Evolutionary conservation across 1,139 yeast genomes (phyloP).

Genomic region (Zygosaccharomyces pseudobailii): DNA sequence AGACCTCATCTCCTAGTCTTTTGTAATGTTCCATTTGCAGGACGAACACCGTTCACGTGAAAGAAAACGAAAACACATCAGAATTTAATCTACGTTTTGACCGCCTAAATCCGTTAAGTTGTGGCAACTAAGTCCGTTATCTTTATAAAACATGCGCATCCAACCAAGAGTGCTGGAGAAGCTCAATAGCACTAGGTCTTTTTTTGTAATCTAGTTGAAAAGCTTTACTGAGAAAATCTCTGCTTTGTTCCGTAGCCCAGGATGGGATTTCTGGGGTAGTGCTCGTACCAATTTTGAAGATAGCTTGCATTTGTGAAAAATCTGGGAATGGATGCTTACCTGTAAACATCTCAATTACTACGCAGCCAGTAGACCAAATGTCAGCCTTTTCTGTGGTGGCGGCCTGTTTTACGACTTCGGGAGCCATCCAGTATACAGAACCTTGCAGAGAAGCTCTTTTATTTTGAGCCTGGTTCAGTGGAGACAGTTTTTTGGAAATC

Average conservation of each 20-base stretch:
- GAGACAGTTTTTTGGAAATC: constrained; percentile 64
- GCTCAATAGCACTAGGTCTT: constrained; percentile 69
- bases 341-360: constrained; percentile 89
- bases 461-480: constrained; percentile 28
- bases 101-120: no score
- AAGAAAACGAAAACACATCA: no score
- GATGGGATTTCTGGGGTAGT: constrained; percentile 72
- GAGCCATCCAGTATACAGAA: constrained; percentile 98
- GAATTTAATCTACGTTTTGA: neutral
- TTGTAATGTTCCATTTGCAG: neutral
- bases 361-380: constrained; percentile 93
- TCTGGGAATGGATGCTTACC: constrained; percentile 94
- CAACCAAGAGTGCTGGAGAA: constrained; percentile 49
- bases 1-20: neutral
- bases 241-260: constrained; percentile 68
- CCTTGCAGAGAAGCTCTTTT: constrained; percentile 88
- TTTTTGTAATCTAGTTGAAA: constrained; percentile 70
- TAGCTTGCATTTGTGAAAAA: constrained; percentile 93
- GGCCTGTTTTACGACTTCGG: constrained; percentile 90
- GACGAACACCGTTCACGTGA: neutral
- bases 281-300: constrained; percentile 84
- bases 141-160: constrained; percentile 20
- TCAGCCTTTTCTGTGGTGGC: constrained; percentile 88
- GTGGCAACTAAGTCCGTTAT: no score
- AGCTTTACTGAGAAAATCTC: constrained; percentile 58